phyloP scores from a whole-genome alignment of 2,329 filamentous ascomycete genomes.

The Aspergillus fumigatus region DNA sequence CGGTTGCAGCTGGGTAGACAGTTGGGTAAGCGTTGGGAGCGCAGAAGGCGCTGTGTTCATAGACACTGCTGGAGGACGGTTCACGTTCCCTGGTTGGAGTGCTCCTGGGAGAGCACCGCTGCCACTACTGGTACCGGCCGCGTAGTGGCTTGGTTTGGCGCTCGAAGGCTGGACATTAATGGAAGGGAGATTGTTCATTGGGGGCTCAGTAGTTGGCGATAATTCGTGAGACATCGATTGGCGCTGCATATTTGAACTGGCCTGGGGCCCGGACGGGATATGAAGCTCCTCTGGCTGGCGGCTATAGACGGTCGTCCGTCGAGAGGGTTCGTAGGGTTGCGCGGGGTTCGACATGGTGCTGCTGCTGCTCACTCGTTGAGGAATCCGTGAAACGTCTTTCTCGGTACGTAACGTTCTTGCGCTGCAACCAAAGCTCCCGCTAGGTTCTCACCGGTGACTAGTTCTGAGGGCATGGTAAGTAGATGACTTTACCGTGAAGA shows the following conservation, averaged over 20 bases:
- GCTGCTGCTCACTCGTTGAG: slow-evolving; percentile 12
- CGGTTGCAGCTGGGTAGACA: slow-evolving; percentile 31
- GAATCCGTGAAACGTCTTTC: neutral
- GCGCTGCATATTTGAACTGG: slow-evolving; percentile 36
- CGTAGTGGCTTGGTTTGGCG: slow-evolving; percentile 46
- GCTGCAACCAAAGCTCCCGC: neutral
- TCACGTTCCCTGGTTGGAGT: slow-evolving; percentile 52
- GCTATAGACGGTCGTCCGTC: slow-evolving; percentile 44
- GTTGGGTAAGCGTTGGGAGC: slow-evolving; percentile 53
- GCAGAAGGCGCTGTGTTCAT: slow-evolving; percentile 54
- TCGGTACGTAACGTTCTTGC: neutral
- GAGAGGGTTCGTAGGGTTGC: slow-evolving; percentile 48
- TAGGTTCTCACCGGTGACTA: neutral
- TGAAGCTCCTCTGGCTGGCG: slow-evolving; percentile 55
- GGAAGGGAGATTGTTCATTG: slow-evolving; percentile 46
- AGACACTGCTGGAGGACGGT: slow-evolving; percentile 50
- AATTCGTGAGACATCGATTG: slow-evolving; percentile 45
- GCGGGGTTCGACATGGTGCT: slow-evolving; percentile 43
- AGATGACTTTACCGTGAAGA: neutral
- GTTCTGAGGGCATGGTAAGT: neutral
- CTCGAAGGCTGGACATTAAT: slow-evolving; percentile 59
- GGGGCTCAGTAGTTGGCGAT: slow-evolving; percentile 48
- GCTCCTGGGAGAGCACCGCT: slow-evolving; percentile 52
- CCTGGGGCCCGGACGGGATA: slow-evolving; percentile 40
- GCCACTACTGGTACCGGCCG: slow-evolving; percentile 35